phyloP scores from a whole-genome alignment of 176 grass and related monocot genomes.

The Poa pratensis region DNA sequence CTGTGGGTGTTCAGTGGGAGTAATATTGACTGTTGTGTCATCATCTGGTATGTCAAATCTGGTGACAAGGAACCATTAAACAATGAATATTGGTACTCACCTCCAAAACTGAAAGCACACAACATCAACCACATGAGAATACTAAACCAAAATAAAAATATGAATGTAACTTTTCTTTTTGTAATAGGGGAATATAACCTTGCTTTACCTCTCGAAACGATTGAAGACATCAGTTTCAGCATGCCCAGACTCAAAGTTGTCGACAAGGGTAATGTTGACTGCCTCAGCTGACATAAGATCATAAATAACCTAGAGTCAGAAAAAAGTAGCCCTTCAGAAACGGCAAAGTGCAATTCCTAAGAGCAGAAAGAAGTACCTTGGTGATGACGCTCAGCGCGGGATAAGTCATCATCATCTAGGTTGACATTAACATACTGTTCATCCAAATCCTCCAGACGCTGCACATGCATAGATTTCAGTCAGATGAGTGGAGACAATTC shows the following conservation, averaged over 20 bases:
- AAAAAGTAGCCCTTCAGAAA: constrained; percentile 23
- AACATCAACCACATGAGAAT: too few species aligned
- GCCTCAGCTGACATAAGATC: constrained; percentile 53
- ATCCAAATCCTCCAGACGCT: constrained; percentile 89
- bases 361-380: constrained; percentile 66
- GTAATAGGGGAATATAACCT: neutral
- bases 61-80: constrained; percentile 28
- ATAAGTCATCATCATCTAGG: constrained; percentile 62
- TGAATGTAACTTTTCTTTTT: too few species aligned
- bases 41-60: constrained; percentile 97
- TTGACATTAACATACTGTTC: constrained; percentile 83
- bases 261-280: constrained; percentile 74
- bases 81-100: constrained; percentile 23
- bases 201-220: constrained; percentile 77
- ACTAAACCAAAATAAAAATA: too few species aligned
- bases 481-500: constrained; percentile 7
- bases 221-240: constrained; percentile 64
- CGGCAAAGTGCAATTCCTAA: neutral
- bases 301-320: constrained; percentile 27
- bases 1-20: constrained; percentile 48
- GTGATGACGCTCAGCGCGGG: constrained; percentile 49
- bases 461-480: constrained; percentile 33
- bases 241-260: constrained; percentile 58
- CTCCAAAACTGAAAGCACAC: too few species aligned
- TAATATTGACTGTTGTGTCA: constrained; percentile 65